Base-by-base conservation (phyloP, 1,284 basidiomycete species). In the Meripilus lineatus region DNA sequence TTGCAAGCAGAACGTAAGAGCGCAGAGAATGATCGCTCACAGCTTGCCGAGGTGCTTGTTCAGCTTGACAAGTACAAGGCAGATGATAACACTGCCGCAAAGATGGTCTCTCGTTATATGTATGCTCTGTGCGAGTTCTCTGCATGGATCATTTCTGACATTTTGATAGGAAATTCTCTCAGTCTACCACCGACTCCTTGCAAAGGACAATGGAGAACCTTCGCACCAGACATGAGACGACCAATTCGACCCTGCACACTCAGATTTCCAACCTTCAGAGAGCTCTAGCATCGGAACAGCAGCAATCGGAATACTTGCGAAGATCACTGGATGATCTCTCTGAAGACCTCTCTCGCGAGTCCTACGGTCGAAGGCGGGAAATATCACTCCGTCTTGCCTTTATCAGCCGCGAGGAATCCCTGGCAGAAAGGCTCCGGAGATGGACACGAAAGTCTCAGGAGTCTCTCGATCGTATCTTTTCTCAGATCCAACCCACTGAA, bases 31-130 rank as follows among this genome's bases (percentile, higher is more conserved):
- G 69, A 77, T 35, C 70, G 71, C 14, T 51, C 53, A 0, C 66
- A 72, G 42, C 61, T 84, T 10, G 72, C 75, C 0, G 58, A 68
- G 23, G 61, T 72, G 1, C 69, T 73, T 40, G 62, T 68, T 1
- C 79, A 84, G 49, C 64, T 88, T n/a, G 77, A 86, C 45, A 72
- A 69, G 49, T 68, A 77, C 33, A 66, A 71, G 47, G 63, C 80
- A n/a, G 86, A 92, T 48, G 89, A 93, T 50, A 77, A 72, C 11
- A 78, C 81, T 2, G 89, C 90, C 1, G 81, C 85, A 10, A 87
- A 83, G 57, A 89, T 93, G 72, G 89, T 93, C 23, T 83, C 89
- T 43, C 76, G 89, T 38, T 93, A 93, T 62, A 93, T 93, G 90
- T 89, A 55, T 15, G 55, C 36, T n/a, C 36, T 40, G 24, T 43